Evolutionary conservation across 306 rosid species (phyloP).

Genomic region (Acacia melanoxylon): DNA sequence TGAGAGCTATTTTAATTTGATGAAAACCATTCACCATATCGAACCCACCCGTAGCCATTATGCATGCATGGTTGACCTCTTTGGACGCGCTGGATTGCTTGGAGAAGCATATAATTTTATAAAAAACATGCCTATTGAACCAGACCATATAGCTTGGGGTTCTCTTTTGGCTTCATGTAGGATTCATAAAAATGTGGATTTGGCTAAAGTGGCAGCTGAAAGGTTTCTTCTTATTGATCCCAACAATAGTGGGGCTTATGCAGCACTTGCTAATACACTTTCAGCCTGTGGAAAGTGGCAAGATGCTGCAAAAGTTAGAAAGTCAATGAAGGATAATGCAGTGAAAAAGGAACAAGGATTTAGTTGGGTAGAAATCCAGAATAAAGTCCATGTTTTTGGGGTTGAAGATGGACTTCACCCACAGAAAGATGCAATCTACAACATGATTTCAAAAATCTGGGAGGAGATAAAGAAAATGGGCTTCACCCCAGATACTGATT

Average conservation of each 20-base stretch:
- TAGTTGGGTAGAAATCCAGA: conserved; percentile 79
- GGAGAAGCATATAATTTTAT: conserved; percentile 73
- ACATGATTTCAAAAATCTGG: conserved; percentile 68
- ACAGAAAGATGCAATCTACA: conserved; percentile 69
- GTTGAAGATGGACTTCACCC: conserved; percentile 77
- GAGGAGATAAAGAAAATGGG: conserved; percentile 81
- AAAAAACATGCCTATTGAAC: conserved; percentile 68
- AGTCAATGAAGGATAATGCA: conserved; percentile 78
- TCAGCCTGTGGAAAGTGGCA: conserved; percentile 85
- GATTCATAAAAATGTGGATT: conserved; percentile 65
- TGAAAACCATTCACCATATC: conserved; percentile 69
- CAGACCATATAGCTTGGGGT: conserved; percentile 84
- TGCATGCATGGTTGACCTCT: conserved; percentile 82
- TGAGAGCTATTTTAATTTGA: conserved; percentile 58
- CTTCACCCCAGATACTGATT: conserved; percentile 58
- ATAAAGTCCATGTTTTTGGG: conserved; percentile 76
- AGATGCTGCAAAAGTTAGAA: conserved; percentile 80
- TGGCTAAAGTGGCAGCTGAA: conserved; percentile 83
- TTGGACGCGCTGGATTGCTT: conserved; percentile 86
- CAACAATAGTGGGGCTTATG: conserved; percentile 80
- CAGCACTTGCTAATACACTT: conserved; percentile 76
- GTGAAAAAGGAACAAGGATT: conserved; percentile 86
- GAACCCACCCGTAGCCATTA: conserved; percentile 79
- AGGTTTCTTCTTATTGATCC: conserved; percentile 79
- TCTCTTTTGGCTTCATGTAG: conserved; percentile 80